Base-by-base conservation (phyloP, 495 filamentous ascomycete genomes). In the Penicillium pulvis region DNA sequence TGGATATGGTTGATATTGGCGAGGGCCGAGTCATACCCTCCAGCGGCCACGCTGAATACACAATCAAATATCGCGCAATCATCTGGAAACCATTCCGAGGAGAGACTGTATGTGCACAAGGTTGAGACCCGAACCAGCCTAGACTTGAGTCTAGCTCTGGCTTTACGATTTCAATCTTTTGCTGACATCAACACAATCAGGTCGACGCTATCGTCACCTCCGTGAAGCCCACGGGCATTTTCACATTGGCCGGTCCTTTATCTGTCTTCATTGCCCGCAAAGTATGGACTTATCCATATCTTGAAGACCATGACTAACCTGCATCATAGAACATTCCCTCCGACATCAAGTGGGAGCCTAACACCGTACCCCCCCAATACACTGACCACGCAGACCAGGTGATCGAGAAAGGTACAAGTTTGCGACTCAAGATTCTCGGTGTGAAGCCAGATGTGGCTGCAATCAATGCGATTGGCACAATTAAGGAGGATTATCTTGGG, bases 81-180 rank as follows among this genome's bases (percentile, higher is more conserved):
- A 93, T 99, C 47, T 99, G 93, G 92, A 83, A 91, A 65, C 94
- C 94, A 10, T 99, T 97, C 81, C 90, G 91, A 67, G 92, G 92
- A 58, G 94, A 99, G 80, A 93, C 92, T 59, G 94, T 97, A 83
- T 70, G 89, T 78, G 47, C 17, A 33, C 16, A 35, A 19, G n/a
- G n/a, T 39, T 19, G 19, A 4, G 47, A 52, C 44, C 44, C 30
- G 43, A 14, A 11, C 14, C 39, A 11, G 39, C 4, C 14, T 5
- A 57, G 53, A 89, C 95, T 71, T 95, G 90, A 86, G 93, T 88
- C 46, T 33, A 31, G 24, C 12, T 31, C 26, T 60, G 28, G 58
- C 51, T 46, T 45, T 56, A 4, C 46, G 26, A 30, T 9, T 49
- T 33, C 16, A 49, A 31, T 4, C 30, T 49, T 47, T 11, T 16